Evolutionary conservation across 225 moss, liverwort and hornwort species (phyloP).

Genomic region (Physcomitrium patens): DNA sequence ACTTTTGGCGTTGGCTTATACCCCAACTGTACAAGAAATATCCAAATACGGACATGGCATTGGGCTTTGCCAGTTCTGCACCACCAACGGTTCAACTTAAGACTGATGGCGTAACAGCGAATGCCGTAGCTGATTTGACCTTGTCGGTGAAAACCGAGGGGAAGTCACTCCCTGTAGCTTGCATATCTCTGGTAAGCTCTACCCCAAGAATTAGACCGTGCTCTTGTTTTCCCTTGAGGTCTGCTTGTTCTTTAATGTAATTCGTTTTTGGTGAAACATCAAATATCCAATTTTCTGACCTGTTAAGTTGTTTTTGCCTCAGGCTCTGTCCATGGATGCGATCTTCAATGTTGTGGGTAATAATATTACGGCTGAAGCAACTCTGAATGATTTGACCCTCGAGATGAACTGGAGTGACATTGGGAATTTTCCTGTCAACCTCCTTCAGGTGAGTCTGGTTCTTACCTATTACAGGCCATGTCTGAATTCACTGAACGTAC

Average conservation of each 20-base stretch:
- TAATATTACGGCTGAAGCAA: slow-evolving; percentile 70
- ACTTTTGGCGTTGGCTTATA: slow-evolving; percentile 75
- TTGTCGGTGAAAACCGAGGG: slow-evolving; percentile 60
- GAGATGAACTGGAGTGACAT: slow-evolving; percentile 81
- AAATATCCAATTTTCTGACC: slow-evolving; percentile 2
- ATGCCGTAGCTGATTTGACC: slow-evolving; percentile 65
- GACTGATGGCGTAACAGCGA: slow-evolving; percentile 55
- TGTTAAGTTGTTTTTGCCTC: slow-evolving; percentile 7
- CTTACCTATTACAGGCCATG: neutral
- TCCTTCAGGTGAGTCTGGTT: slow-evolving; percentile 63
- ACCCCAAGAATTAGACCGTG: neutral
- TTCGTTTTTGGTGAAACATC: neutral
- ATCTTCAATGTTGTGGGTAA: slow-evolving; percentile 57
- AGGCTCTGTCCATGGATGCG: slow-evolving; percentile 81
- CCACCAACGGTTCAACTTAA: slow-evolving; percentile 62
- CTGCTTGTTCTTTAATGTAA: neutral
- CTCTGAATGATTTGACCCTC: slow-evolving; percentile 63
- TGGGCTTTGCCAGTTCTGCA: slow-evolving; percentile 69
- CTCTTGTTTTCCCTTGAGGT: neutral
- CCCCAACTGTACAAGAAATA: slow-evolving; percentile 87
- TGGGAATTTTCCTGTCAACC: slow-evolving; percentile 69
- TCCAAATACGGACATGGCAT: slow-evolving; percentile 79
- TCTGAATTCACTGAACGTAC: neutral
- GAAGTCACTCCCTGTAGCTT: slow-evolving; percentile 61
- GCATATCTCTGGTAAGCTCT: slow-evolving; percentile 67